Percentiles rank a stretch among this genome's conserved stretches.
These are phyloP conservation scores for Coleophoma crateriformis DNA, from an alignment of 2,329 filamentous ascomycete genomes.

Conservation along the genomic window DNA sequence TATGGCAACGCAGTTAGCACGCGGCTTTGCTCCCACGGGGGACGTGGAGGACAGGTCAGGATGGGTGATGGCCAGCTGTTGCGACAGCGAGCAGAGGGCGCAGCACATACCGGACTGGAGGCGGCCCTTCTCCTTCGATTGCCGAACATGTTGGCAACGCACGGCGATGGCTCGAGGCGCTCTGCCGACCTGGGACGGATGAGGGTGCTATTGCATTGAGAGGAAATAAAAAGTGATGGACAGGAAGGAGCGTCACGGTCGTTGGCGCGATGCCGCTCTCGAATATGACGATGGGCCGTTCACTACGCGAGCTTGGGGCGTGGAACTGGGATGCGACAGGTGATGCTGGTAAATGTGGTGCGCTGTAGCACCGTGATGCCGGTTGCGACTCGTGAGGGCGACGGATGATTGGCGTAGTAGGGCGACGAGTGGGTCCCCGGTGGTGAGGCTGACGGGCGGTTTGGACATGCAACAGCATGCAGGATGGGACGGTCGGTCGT, in stretches of 20 bases:
- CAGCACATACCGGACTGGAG: constrained; percentile 35
- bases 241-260: constrained; percentile 8
- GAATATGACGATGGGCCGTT: neutral
- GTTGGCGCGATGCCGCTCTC: too few species aligned
- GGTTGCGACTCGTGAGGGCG: too few species aligned
- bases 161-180: constrained; percentile 15
- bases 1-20: constrained; percentile 30
- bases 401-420: neutral
- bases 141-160: constrained; percentile 25
- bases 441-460: too few species aligned
- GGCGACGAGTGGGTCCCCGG: too few species aligned
- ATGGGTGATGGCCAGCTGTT: constrained; percentile 7
- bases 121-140: constrained; percentile 28
- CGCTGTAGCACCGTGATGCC: too few species aligned
- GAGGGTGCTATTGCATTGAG: constrained; percentile 22
- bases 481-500: too few species aligned
- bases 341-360: too few species aligned
- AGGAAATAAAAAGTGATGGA: neutral
- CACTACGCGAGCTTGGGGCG: neutral
- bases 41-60: neutral
- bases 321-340: neutral
- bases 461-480: too few species aligned
- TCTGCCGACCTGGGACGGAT: constrained; percentile 27
- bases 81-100: constrained; percentile 12
- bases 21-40: neutral